Conservation (phyloP, 768 basidiomycete species). For the Leccinellum albellum region DNA sequence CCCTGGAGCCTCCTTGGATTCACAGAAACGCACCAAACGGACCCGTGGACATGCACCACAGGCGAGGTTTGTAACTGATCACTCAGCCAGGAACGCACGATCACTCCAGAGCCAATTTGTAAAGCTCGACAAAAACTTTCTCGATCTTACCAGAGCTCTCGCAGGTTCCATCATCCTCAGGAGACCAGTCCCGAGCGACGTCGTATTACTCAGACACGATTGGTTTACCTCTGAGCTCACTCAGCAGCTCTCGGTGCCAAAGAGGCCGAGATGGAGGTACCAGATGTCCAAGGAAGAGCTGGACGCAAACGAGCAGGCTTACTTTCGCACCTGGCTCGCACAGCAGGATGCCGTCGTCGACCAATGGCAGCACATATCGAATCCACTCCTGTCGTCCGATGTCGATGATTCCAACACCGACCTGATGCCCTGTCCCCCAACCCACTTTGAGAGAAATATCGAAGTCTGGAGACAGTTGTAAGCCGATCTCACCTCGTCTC, state of each 20-base stretch:
- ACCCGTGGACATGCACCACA: constrained; percentile 3
- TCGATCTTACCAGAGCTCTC: constrained; percentile 55
- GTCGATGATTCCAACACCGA: constrained; percentile 14
- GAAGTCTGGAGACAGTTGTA: constrained; percentile 95
- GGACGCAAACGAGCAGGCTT: constrained; percentile 83
- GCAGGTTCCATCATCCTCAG: constrained; percentile 50
- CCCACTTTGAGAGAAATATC: constrained; percentile 84
- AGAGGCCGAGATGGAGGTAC: constrained; percentile 81
- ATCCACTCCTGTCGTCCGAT: background rate
- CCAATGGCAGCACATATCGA: constrained; percentile 42
- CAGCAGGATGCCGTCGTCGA: constrained; percentile 57
- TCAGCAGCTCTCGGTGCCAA: constrained; percentile 38
- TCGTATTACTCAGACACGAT: constrained; percentile 33
- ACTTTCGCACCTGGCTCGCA: constrained; percentile 75
- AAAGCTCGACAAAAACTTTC: constrained; percentile 53
- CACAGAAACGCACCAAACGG: constrained; percentile 9
- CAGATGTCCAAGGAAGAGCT: constrained; percentile 87
- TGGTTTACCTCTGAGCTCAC: constrained; percentile 2
- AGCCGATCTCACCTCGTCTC: constrained; percentile 27
- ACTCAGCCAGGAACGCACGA: constrained; percentile 40
- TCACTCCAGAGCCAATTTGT: constrained; percentile 67
- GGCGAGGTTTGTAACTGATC: constrained; percentile 18
- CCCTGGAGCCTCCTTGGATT: constrained; percentile 29
- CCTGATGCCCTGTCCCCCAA: constrained; percentile 58
- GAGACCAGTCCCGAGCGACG: constrained; percentile 51